A percentile compares a stretch with the other conserved stretches of the same genome.
Conservation (phyloP, 345 rosid genomes). For the Eucalyptus virginea region DNA sequence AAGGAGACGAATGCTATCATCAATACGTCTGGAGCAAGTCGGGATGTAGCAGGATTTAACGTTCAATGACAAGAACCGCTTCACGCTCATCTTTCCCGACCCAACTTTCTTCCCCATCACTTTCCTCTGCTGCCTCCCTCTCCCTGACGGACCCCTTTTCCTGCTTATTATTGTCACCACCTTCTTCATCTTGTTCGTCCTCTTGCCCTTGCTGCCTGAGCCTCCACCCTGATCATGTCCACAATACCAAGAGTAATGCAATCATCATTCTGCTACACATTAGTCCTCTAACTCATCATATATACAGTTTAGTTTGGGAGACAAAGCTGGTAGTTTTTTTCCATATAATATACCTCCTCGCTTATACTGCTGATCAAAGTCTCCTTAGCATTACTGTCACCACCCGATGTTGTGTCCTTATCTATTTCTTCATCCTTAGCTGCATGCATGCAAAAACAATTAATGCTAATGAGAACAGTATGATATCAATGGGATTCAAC, state of each 20-base stretch:
- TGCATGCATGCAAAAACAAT: background rate
- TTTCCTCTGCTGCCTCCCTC: background rate
- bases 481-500: background rate
- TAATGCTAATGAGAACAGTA: background rate
- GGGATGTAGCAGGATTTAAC: constrained; percentile 16
- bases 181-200: background rate
- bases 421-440: background rate
- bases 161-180: background rate
- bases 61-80: background rate
- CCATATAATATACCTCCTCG: background rate
- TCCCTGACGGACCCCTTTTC: background rate
- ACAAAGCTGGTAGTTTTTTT: background rate
- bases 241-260: background rate
- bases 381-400: background rate
- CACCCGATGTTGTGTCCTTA: background rate
- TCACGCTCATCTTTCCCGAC: constrained; percentile 1
- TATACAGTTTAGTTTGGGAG: background rate
- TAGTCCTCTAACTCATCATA: background rate
- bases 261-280: background rate
- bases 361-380: background rate
- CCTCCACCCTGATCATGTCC: background rate
- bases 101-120: background rate
- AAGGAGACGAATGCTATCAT: background rate
- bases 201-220: background rate
- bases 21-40: background rate